Conservation (phyloP, 2,329 filamentous ascomycete species). For the Cytospora piceicola region DNA sequence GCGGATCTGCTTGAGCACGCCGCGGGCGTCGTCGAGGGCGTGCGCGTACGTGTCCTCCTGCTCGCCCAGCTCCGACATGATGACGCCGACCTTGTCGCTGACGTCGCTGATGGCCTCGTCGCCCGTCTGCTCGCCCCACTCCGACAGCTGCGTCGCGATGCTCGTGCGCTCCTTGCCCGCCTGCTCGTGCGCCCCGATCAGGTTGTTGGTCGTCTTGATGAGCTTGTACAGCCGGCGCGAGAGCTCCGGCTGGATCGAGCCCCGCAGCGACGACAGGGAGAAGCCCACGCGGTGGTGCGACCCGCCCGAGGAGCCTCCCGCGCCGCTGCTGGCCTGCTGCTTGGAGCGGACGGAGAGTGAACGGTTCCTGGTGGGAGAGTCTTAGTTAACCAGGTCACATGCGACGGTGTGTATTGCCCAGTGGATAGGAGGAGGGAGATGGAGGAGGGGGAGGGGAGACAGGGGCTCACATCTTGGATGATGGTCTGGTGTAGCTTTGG, state of each 20-base stretch:
- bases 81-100: constrained; percentile 91
- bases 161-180: constrained; percentile 82
- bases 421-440: background rate
- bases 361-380: constrained; percentile 62
- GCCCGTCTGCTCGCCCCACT: constrained; percentile 92
- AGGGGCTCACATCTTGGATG: constrained; percentile 26
- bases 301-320: constrained; percentile 45
- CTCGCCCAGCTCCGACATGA: constrained; percentile 90
- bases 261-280: constrained; percentile 83
- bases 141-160: constrained; percentile 88
- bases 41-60: constrained; percentile 90
- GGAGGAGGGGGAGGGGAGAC: no score
- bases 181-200: constrained; percentile 81
- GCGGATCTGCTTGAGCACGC: constrained; percentile 84
- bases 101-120: constrained; percentile 89
- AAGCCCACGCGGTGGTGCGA: constrained; percentile 68
- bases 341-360: constrained; percentile 74
- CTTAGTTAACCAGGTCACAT: background rate
- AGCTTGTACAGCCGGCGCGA: constrained; percentile 87
- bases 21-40: constrained; percentile 82
- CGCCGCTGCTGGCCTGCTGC: constrained; percentile 47
- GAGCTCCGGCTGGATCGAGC: constrained; percentile 82
- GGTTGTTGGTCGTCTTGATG: constrained; percentile 93
- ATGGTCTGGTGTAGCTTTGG: constrained; percentile 12
- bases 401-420: background rate